These are phyloP conservation scores for Yarrowia sp. DNA, from an alignment of 805 yeast genomes.

Conservation along the genomic window DNA sequence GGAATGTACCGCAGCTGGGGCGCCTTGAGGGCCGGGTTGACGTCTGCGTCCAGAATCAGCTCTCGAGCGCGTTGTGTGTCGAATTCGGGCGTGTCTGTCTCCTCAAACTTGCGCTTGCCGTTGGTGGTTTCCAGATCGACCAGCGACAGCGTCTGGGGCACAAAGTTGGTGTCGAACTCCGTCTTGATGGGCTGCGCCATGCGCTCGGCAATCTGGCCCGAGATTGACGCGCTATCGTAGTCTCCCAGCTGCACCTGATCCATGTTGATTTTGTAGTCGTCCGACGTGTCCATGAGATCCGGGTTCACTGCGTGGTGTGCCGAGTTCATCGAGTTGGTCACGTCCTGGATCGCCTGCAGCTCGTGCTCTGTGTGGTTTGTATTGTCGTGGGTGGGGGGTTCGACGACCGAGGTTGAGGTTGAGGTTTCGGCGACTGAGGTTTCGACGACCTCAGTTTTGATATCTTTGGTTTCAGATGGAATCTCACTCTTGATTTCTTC, in stretches of 20 bases:
- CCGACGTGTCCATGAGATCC: slow-evolving; percentile 32
- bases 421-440: slow-evolving; percentile 1
- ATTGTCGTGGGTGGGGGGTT: background rate
- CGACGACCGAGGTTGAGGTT: too few relatives aligned
- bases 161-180: slow-evolving; percentile 32
- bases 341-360: background rate
- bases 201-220: slow-evolving; percentile 29
- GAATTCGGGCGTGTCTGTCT: slow-evolving; percentile 9
- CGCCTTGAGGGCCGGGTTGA: slow-evolving; percentile 24
- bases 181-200: slow-evolving; percentile 36
- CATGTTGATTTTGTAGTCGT: slow-evolving; percentile 38
- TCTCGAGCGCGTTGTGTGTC: slow-evolving; percentile 32
- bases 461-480: background rate
- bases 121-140: slow-evolving; percentile 23
- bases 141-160: slow-evolving; percentile 34
- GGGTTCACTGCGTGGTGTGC: background rate
- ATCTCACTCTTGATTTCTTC: background rate
- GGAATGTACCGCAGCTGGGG: slow-evolving; percentile 77
- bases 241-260: slow-evolving; percentile 33
- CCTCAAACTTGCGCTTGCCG: slow-evolving; percentile 44
- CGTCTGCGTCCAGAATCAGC: slow-evolving; percentile 23
- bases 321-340: too few relatives aligned
- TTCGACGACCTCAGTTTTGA: slow-evolving; percentile 13
- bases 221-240: slow-evolving; percentile 35
- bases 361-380: background rate